Percentiles rank a stretch among this genome's conserved stretches.
Conservation (phyloP, 495 filamentous ascomycete species). For the Hypoxylon subgilvum region DNA sequence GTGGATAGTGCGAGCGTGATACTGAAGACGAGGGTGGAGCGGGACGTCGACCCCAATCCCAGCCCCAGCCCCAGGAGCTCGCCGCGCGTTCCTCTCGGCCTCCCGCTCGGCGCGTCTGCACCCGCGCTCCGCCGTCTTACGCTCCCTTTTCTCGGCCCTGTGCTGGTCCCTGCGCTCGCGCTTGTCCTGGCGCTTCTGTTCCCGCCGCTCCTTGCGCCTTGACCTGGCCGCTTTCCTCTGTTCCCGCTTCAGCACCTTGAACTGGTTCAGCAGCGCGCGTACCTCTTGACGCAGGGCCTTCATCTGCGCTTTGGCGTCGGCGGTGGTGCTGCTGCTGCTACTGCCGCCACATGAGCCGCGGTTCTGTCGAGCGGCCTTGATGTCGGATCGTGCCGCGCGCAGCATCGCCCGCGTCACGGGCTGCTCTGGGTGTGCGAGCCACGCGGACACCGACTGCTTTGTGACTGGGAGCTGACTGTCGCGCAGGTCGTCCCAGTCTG, state of each 20-base stretch:
- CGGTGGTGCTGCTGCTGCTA: neutral
- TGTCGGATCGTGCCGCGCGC: constrained; percentile 42
- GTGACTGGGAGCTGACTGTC: constrained; percentile 50
- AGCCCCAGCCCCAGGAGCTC: neutral
- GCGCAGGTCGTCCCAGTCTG: constrained; percentile 52
- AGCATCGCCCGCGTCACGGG: constrained; percentile 51
- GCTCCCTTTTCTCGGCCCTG: constrained; percentile 43
- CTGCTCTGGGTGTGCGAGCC: constrained; percentile 52
- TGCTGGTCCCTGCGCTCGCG: constrained; percentile 36
- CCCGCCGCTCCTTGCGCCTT: constrained; percentile 16
- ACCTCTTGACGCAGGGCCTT: constrained; percentile 49
- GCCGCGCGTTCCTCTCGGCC: constrained; percentile 26
- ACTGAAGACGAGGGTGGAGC: too few relatives aligned
- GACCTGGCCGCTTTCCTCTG: constrained; percentile 38
- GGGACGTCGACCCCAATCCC: too few relatives aligned
- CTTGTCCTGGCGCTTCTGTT: constrained; percentile 35
- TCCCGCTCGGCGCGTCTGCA: constrained; percentile 36
- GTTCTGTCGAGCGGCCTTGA: constrained; percentile 50
- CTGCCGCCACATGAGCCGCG: constrained; percentile 12
- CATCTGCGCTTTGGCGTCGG: constrained; percentile 34
- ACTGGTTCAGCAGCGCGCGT: constrained; percentile 44
- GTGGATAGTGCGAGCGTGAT: too few relatives aligned
- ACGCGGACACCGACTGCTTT: constrained; percentile 45
- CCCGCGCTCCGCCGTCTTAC: constrained; percentile 32
- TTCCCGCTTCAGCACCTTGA: constrained; percentile 50